Conservation (phyloP, 805 yeast species). For the Yarrowia deformans region DNA sequence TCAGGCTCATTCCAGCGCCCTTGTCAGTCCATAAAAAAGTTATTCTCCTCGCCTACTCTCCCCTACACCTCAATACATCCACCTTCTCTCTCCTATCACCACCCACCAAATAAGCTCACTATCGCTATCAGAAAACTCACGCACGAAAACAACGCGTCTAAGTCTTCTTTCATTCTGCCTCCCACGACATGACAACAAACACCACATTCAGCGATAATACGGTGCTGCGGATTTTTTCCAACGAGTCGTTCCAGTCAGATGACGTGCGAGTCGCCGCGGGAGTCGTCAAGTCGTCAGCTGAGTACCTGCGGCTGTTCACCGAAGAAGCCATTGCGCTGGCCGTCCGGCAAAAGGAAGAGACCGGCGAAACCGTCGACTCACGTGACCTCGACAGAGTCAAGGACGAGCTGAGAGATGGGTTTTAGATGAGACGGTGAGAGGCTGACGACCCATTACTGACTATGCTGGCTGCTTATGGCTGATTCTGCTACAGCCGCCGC, state of each 20-base stretch:
- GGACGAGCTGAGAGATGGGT: conserved; percentile 9
- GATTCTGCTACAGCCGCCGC: no score
- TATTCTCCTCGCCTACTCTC: no score
- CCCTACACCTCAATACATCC: no score
- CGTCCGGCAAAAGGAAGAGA: conserved; percentile 1
- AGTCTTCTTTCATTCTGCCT: no score
- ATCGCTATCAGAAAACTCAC: no score
- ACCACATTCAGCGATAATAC: conserved; percentile 33
- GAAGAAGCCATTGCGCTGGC: conserved; percentile 23
- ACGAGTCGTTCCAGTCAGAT: conserved; percentile 24
- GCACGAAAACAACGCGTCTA: no score
- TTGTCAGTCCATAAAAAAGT: no score
- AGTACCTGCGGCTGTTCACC: conserved; percentile 23
- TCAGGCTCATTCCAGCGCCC: no score
- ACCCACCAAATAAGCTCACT: no score
- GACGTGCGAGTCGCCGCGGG: conserved; percentile 9
- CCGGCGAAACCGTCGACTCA: conserved; percentile 18
- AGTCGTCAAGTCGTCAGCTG: conserved; percentile 26
- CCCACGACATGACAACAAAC: conserved; percentile 10
- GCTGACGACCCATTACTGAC: no score
- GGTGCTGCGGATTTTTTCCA: conserved; percentile 21
- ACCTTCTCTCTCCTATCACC: no score
- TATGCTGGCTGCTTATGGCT: no score
- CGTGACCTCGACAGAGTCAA: conserved; percentile 14
- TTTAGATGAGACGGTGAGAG: not conserved